Base-by-base conservation (phyloP, 306 rosid genomes). In the Calophaca sinica region DNA sequence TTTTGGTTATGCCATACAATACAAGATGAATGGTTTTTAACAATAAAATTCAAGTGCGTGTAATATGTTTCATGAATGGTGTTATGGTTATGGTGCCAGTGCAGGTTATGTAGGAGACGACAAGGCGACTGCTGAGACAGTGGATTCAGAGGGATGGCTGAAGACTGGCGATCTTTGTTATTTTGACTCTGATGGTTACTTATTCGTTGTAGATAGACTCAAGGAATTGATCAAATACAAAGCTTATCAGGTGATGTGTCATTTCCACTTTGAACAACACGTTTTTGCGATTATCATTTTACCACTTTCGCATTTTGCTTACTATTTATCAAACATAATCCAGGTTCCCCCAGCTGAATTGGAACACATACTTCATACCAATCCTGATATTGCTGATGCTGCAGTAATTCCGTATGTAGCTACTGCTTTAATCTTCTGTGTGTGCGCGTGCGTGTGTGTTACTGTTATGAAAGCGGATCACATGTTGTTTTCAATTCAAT, bases 341-440 rank as follows among this genome's bases (percentile, higher is more conserved):
- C 80, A 92, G 99, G 99, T 94, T 51, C 96, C 99, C 14, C 99
- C 99, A 0, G 96, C 93, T 55, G 97, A 94, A 76, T 80, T 94
- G 83, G 97, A 92, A 64, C 89, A 86, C 39, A 53, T 94, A 72
- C 97, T 92, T 77, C 88, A 66, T 64, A 39, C 92, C 44, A 76
- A 88, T 80, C 89, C 96, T n/a, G 90, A 84, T 67, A 87, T 94
- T 83, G 83, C 81, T 2, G 99, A 94, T 80, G 91, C 80, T 44
- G 96, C 99, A 48, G 96, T 94, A 53, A 49, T 94, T 78, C 97
- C 99, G 99, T 94, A 87, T 44, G 96, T 53, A 46, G 73, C 36
- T 13, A 1, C 9, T 20, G 38, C 62, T 39, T 12, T 26, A 33
- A 41, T 33, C 20, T 46, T 76, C 41, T 42, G 12, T 54, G 8